Evolutionary conservation across 1,139 yeast species (phyloP).

Genomic region (Taphrina betulina): DNA sequence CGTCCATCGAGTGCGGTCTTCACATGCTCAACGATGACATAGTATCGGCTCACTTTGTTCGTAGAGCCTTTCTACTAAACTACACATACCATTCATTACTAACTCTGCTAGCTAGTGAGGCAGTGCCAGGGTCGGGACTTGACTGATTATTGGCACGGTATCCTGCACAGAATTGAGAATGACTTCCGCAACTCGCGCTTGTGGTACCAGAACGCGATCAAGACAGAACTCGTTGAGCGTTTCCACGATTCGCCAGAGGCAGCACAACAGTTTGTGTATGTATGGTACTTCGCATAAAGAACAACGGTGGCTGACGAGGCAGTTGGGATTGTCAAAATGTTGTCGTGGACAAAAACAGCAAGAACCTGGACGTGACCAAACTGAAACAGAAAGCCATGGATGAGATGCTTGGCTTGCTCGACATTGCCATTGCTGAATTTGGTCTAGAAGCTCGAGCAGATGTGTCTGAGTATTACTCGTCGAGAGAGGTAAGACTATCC

Average conservation of each 20-base stretch:
- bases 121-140: conserved; percentile 15
- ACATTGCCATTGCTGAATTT: conserved; percentile 11
- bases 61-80: background rate
- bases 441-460: conserved; percentile 3
- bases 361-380: conserved; percentile 1
- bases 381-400: conserved; percentile 7
- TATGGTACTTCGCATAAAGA: too few relatives aligned
- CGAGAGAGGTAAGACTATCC: conserved; percentile 3
- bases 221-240: background rate
- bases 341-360: conserved; percentile 16
- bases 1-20: conserved; percentile 10
- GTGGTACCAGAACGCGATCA: conserved; percentile 19
- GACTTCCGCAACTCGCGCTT: conserved; percentile 18
- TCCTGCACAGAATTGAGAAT: conserved; percentile 19
- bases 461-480: conserved; percentile 16
- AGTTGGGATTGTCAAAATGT: conserved; percentile 25
- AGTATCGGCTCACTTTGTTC: conserved; percentile 12
- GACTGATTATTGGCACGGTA: conserved; percentile 23
- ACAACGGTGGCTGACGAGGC: too few relatives aligned
- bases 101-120: conserved; percentile 1
- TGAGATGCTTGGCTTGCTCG: conserved; percentile 3
- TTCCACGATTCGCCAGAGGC: conserved; percentile 3
- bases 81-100: background rate
- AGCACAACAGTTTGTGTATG: conserved; percentile 13
- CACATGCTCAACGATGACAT: conserved; percentile 23